A percentile compares a stretch with the other conserved stretches of the same genome.
Evolutionary conservation across 2,329 filamentous ascomycete genomes (phyloP).

Genomic region (Purpureocillium takamizusanense): DNA sequence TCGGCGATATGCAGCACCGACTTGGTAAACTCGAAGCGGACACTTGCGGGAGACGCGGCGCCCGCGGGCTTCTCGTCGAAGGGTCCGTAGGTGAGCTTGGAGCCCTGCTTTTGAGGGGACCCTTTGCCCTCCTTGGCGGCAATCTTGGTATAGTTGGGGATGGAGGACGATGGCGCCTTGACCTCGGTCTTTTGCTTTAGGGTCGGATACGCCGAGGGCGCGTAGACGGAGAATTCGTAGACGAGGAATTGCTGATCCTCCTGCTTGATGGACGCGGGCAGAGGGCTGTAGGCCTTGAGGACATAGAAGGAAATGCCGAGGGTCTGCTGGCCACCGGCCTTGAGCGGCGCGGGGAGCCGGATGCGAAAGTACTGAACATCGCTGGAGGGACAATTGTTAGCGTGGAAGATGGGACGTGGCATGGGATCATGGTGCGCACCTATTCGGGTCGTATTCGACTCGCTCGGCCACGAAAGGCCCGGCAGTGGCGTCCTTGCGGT

Average conservation of each 20-base stretch:
- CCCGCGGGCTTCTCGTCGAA: conserved; percentile 78
- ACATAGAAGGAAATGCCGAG: conserved; percentile 79
- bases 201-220: conserved; percentile 73
- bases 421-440: conserved; percentile 24
- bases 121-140: conserved; percentile 50
- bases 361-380: conserved; percentile 77
- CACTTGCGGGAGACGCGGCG: conserved; percentile 59
- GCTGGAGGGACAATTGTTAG: conserved; percentile 31
- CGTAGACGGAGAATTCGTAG: conserved; percentile 80
- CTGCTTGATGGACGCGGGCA: conserved; percentile 77
- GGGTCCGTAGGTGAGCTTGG: conserved; percentile 81
- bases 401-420: not conserved
- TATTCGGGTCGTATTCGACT: conserved; percentile 55
- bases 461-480: conserved; percentile 61
- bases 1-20: conserved; percentile 71
- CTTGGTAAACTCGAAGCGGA: conserved; percentile 94
- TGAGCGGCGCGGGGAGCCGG: conserved; percentile 65
- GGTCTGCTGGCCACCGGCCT: conserved; percentile 70
- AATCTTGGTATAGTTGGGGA: conserved; percentile 79
- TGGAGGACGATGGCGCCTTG: conserved; percentile 69
- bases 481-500: conserved; percentile 70
- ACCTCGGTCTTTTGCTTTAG: conserved; percentile 95
- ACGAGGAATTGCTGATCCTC: conserved; percentile 77
- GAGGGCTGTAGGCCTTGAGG: conserved; percentile 68
- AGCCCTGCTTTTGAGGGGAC: conserved; percentile 71